Conservation (phyloP, 1,284 basidiomycete genomes). For the Gomphus bonarii region DNA sequence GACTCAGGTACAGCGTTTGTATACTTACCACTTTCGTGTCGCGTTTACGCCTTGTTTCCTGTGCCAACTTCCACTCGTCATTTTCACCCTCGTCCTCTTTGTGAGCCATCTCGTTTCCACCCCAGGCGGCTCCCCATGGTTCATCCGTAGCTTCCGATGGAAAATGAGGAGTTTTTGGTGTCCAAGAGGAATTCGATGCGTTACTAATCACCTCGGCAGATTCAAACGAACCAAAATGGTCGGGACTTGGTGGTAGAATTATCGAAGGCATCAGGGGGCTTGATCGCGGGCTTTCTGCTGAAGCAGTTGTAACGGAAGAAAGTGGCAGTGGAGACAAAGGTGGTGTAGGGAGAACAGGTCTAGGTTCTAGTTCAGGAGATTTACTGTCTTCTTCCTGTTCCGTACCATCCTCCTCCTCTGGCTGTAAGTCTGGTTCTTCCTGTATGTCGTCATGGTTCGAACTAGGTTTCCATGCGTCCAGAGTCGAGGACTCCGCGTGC, state of each 20-base stretch:
- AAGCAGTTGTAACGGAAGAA: slow-evolving; percentile 1
- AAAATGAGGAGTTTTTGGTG: slow-evolving; percentile 25
- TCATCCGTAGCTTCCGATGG: slow-evolving; percentile 23
- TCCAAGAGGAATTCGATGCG: slow-evolving; percentile 26
- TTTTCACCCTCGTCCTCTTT: slow-evolving; percentile 14
- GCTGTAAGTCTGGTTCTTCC: slow-evolving; percentile 22
- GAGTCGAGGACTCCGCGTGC: slow-evolving; percentile 26
- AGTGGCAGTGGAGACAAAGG: slow-evolving; percentile 6
- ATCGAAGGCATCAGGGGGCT: neutral
- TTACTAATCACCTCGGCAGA: slow-evolving; percentile 11
- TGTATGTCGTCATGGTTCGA: neutral
- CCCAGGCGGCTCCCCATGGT: slow-evolving; percentile 41
- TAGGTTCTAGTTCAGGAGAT: slow-evolving; percentile 12
- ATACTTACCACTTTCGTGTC: slow-evolving; percentile 52
- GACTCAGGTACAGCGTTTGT: slow-evolving; percentile 7
- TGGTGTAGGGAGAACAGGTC: slow-evolving; percentile 10
- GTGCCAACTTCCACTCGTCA: slow-evolving; percentile 65
- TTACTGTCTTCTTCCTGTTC: slow-evolving; percentile 14
- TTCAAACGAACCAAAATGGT: slow-evolving; percentile 56
- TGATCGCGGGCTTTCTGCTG: neutral
- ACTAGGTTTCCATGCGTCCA: slow-evolving; percentile 14
- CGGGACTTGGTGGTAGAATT: slow-evolving; percentile 30
- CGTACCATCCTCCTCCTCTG: slow-evolving; percentile 25
- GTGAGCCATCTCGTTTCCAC: slow-evolving; percentile 11
- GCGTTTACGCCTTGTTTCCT: slow-evolving; percentile 42